Evolutionary conservation across 2,329 filamentous ascomycete species (phyloP), one percentile per base, ranked within the genome.

Genomic region (Colletotrichum theobromicola): DNA sequence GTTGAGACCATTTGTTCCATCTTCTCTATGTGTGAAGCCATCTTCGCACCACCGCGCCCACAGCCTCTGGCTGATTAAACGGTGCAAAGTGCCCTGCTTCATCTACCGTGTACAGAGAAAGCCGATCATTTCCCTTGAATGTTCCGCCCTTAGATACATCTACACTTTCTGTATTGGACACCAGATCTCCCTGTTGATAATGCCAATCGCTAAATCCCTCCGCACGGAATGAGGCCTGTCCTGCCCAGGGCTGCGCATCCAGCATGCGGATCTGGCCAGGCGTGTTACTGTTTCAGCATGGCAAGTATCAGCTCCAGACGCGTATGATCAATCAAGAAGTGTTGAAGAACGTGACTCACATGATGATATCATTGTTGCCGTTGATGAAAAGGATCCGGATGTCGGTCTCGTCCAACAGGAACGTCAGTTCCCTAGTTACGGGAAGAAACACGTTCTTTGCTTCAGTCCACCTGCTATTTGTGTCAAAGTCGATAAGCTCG

Each of bases 1-100:
- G 4, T 0, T 7, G 9, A 2, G 42, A 4, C 10, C 0, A 3
- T 10, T n/a, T n/a, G n/a, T 46, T 46, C 18, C 13, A 0, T 46
- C 42, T 4, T 1, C 0, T 4, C 37, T 46, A 46, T 0, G 2
- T 46, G 1, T 46, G n/a, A 46, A 46, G n/a, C 42, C 42, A 46
- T 0, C 2, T 46, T 0, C 42, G n/a, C 42, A 46, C 42, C n/a
- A 46, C 42, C 0, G 42, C 42, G 42, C 42, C 42, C n/a, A 46
- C 42, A 21, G 42, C 42, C 10, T 46, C 42, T 21, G 42, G 42
- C 6, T 46, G 42, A 46, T 46, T 10, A 46, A 46, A 46, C 2
- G 42, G 42, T n/a, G 42, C 42, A 46, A 46, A 46, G 42, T 46
- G 42, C 5, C 42, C n/a, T 46, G 42, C 42, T 0, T 46, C 42